These are phyloP conservation scores for Trichoderma sp. DNA, from an alignment of 2,329 filamentous ascomycete species.

Conservation along the genomic window DNA sequence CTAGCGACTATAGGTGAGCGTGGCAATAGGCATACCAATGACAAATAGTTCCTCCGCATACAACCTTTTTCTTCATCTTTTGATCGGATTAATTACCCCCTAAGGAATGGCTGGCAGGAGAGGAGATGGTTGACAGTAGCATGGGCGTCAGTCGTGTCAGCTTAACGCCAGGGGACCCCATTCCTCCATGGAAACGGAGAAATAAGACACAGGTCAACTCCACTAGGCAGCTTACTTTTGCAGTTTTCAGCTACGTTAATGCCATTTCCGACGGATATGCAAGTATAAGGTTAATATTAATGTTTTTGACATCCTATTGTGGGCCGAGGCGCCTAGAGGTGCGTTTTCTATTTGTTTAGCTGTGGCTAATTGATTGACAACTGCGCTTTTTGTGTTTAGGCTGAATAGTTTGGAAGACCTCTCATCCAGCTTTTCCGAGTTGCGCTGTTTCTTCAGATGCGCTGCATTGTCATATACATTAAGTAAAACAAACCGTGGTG, in stretches of 20 bases:
- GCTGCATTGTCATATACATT: not conserved
- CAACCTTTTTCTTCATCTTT: not conserved
- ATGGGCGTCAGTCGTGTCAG: not conserved
- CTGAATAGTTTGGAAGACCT: not conserved
- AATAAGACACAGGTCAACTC: not conserved
- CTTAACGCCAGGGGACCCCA: not conserved
- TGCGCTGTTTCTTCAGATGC: not conserved
- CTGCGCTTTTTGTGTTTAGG: not conserved
- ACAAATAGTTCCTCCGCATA: not conserved
- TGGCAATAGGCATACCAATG: not conserved
- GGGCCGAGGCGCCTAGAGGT: not conserved
- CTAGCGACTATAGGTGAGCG: not conserved
- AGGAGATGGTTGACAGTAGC: not conserved
- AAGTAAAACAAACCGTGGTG: not conserved
- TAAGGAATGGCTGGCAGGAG: not conserved
- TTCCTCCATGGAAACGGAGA: not conserved
- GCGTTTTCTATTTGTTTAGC: not conserved
- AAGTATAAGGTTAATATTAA: not conserved
- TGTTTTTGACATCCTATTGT: not conserved
- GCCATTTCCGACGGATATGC: not conserved
- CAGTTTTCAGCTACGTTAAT: not conserved
- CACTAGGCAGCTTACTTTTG: not conserved
- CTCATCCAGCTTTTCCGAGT: not conserved
- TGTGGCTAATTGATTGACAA: not conserved
- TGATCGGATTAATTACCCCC: not conserved